Base-by-base conservation (phyloP, 257 asterid genomes). In the Solanum corneliomulleri region DNA sequence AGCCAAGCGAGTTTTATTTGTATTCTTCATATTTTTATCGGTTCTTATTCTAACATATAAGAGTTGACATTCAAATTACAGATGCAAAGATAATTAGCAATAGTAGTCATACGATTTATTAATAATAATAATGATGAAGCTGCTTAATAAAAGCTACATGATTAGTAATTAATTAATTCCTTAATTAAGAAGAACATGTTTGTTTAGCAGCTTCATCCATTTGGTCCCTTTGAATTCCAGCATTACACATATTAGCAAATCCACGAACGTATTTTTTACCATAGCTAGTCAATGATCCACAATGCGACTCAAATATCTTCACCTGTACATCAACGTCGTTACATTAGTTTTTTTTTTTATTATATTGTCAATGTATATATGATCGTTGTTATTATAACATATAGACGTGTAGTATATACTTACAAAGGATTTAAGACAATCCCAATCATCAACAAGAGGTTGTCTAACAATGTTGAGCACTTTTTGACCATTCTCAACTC, bases 191-290 rank as follows among this genome's bases (percentile, higher is more conserved):
- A 44, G 90, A 31, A 84, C 99, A 96, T 41, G 98, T 96, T 85
- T 94, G 98, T 14, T 91, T 89, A 0, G 98, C 91, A 7, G 98
- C 98, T 88, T 89, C 96, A 1, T 91, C 96, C 95, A 96, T 92
- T 89, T 92, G 95, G 82, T 93, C 98, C 78, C 5, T 89, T 41
- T 68, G 88, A 83, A 94, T 93, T 41, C 98, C 98, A 9, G 95
- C 93, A 39, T 95, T 96, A 92, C 99, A 96, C 70, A 96, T 91
- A 86, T 96, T 95, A 62, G 98, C 98, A 44, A 96, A 75, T 1
- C 98, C 91, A 21, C 98, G 94, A 97, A 94, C 90, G 92, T 96
- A 98, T 89, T 92, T 96, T 98, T 93, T 95, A 33, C 98, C 98
- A 37, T 95, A 96, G 58, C 94, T 98, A 33, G 97, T 92, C 39